A percentile compares a stretch with the other conserved stretches of the same genome.
Evolutionary conservation across 805 yeast genomes (phyloP).

Genomic region (Blastobotrys peoriensis): DNA sequence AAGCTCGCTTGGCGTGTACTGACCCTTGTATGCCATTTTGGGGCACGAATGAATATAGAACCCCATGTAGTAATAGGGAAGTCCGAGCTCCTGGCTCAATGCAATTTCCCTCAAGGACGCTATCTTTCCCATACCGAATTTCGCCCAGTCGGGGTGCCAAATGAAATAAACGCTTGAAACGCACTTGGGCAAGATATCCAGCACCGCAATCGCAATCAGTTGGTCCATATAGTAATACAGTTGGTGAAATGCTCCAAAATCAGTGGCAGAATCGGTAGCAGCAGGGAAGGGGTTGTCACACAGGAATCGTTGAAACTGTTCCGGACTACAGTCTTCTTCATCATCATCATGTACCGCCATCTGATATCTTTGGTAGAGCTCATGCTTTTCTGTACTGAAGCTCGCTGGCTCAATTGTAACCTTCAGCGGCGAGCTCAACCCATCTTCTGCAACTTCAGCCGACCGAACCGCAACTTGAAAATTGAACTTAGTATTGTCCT

Average conservation of each 20-base stretch:
- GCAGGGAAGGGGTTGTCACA: conserved; percentile 58
- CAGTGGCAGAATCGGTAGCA: background rate
- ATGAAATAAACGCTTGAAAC: conserved; percentile 82
- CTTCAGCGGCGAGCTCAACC: conserved; percentile 20
- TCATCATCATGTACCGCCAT: conserved; percentile 59
- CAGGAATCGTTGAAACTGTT: conserved; percentile 57
- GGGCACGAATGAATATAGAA: conserved; percentile 71
- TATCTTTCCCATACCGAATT: conserved; percentile 67
- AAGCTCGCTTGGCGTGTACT: conserved; percentile 39
- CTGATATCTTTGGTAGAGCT: conserved; percentile 54
- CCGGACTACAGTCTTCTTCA: conserved; percentile 38
- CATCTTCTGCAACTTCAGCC: conserved; percentile 39
- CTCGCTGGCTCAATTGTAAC: conserved; percentile 48
- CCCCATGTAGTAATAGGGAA: conserved; percentile 68
- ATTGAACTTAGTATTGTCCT: conserved; percentile 23
- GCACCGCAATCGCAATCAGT: conserved; percentile 67
- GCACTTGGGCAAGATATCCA: conserved; percentile 63
- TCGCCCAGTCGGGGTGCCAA: conserved; percentile 76
- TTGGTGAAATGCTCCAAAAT: conserved; percentile 66
- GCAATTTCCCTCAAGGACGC: conserved; percentile 68
- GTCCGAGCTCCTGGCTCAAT: conserved; percentile 41
- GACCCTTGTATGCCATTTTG: conserved; percentile 76
- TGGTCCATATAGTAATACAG: conserved; percentile 60
- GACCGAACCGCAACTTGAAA: conserved; percentile 33
- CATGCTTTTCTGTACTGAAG: conserved; percentile 53